A percentile compares a stretch with the other conserved stretches of the same genome.
Evolutionary conservation across 1,139 yeast species (phyloP).

Genomic region (Taphrina sp.): DNA sequence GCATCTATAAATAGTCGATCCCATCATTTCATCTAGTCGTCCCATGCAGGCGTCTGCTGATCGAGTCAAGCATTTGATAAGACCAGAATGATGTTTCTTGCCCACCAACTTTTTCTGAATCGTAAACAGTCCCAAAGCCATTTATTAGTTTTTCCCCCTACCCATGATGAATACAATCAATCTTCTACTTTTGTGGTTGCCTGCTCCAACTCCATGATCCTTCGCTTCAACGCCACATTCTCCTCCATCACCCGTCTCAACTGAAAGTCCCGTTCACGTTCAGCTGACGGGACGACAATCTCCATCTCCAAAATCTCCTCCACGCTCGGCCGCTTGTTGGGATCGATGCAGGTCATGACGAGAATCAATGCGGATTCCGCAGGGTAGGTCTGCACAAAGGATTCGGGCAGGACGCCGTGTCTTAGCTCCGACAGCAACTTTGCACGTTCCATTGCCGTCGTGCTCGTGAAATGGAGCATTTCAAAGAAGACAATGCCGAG

Average conservation of each 20-base stretch:
- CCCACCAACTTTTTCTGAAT: too few relatives aligned
- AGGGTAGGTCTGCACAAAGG: slow-evolving; percentile 12
- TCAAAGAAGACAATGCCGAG: slow-evolving; percentile 92
- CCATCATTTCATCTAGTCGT: too few relatives aligned
- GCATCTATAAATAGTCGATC: too few relatives aligned
- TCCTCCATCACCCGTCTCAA: slow-evolving; percentile 11
- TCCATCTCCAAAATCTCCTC: slow-evolving; percentile 26
- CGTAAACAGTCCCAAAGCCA: too few relatives aligned
- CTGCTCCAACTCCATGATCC: slow-evolving; percentile 18
- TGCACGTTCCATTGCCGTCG: slow-evolving; percentile 89
- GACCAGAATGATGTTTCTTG: too few relatives aligned
- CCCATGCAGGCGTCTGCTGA: too few relatives aligned
- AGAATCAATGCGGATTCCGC: slow-evolving; percentile 30
- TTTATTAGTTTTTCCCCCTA: too few relatives aligned
- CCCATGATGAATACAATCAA: too few relatives aligned
- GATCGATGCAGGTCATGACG: slow-evolving; percentile 32
- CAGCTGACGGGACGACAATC: slow-evolving; percentile 11
- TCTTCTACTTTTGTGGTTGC: background rate
- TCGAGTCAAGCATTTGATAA: too few relatives aligned
- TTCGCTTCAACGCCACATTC: slow-evolving; percentile 3
- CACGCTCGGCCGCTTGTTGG: slow-evolving; percentile 29
- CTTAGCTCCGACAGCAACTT: slow-evolving; percentile 65
- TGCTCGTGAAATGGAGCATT: slow-evolving; percentile 77
- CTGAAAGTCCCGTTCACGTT: slow-evolving; percentile 4
- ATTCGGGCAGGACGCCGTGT: slow-evolving; percentile 39